Percentiles rank a stretch among this genome's conserved stretches.
Evolutionary conservation across 306 rosid genomes (phyloP).

Genomic region (Rosa persica): DNA sequence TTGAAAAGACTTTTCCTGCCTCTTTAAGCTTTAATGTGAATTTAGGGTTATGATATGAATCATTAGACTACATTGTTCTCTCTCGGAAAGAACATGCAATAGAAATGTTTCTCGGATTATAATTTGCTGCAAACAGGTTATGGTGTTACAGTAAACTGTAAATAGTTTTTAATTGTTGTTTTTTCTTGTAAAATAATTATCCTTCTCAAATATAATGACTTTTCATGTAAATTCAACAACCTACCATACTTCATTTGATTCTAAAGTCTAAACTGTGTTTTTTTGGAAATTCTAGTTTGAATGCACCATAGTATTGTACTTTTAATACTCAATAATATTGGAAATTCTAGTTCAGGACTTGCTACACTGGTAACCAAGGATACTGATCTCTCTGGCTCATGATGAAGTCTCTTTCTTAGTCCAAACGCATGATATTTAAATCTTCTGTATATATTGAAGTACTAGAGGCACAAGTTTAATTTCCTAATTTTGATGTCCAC

Average conservation of each 20-base stretch:
- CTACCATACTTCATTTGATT: background rate
- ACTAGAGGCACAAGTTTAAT: background rate
- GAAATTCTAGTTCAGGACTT: background rate
- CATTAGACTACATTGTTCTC: background rate
- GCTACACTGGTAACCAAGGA: background rate
- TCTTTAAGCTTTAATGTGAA: background rate
- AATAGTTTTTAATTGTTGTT: background rate
- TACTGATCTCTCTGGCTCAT: background rate
- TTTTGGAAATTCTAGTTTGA: no score
- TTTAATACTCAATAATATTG: no score
- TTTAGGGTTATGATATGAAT: background rate
- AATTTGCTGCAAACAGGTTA: background rate
- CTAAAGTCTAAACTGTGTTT: background rate
- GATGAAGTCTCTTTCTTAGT: background rate
- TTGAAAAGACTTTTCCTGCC: background rate
- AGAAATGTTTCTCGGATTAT: background rate
- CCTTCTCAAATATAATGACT: background rate
- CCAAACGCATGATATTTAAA: background rate
- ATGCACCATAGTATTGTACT: no score
- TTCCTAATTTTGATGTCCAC: slow-evolving; percentile 4
- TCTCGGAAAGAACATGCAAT: background rate
- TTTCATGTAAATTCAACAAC: background rate
- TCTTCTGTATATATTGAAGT: background rate
- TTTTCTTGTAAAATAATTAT: background rate
- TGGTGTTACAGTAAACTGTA: background rate